Percentiles rank a stretch among this genome's conserved stretches.
These are phyloP conservation scores for Ophiostoma ulmi DNA, from an alignment of 2,329 filamentous ascomycete genomes.

Conservation along the genomic window DNA sequence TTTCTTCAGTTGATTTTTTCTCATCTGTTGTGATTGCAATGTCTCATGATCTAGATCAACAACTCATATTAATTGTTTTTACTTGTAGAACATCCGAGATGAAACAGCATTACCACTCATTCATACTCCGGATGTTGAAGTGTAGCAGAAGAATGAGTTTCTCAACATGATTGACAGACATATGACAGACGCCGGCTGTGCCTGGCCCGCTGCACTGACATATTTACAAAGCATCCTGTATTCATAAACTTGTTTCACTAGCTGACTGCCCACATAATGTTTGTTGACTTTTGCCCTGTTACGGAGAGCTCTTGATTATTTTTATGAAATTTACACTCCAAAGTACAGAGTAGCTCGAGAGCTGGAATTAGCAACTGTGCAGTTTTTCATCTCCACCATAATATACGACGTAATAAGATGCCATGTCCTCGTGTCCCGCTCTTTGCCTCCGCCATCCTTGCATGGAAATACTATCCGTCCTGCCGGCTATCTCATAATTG, in stretches of 20 bases:
- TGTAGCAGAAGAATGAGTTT: background rate
- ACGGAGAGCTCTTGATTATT: constrained; percentile 4
- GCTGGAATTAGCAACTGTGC: background rate
- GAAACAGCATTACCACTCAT: background rate
- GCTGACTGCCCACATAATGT: background rate
- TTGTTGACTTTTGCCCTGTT: constrained; percentile 20
- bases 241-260: background rate
- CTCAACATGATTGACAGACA: background rate
- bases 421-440: background rate
- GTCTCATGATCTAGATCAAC: background rate
- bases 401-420: background rate
- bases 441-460: background rate
- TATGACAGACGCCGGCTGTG: background rate
- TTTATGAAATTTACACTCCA: background rate
- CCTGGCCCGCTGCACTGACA: constrained; percentile 4
- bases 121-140: background rate
- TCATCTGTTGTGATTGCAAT: background rate
- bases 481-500: background rate
- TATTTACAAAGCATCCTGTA: background rate
- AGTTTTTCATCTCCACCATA: background rate
- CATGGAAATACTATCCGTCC: background rate
- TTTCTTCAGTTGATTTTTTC: too few species aligned
- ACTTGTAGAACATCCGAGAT: background rate
- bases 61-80: background rate
- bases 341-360: background rate